Evolutionary conservation across 2,329 filamentous ascomycete genomes (phyloP).

Genomic region (Phialemonium atrogriseum): DNA sequence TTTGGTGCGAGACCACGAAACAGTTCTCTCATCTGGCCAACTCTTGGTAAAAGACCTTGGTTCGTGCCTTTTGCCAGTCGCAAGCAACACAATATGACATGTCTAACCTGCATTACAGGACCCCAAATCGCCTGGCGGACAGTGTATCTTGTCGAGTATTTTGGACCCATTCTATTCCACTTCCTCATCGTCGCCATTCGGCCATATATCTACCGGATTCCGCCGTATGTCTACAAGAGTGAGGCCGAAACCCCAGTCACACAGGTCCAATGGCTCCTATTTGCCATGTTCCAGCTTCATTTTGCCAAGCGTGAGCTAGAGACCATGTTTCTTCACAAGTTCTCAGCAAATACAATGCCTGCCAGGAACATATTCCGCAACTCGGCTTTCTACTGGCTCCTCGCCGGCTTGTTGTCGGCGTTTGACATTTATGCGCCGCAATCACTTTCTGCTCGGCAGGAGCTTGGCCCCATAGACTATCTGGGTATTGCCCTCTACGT

Average conservation of each 20-base stretch:
- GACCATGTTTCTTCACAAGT: constrained; percentile 90
- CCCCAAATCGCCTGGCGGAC: constrained; percentile 86
- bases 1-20: constrained; percentile 37
- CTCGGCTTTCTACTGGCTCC: constrained; percentile 85
- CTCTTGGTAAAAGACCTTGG: constrained; percentile 91
- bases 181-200: constrained; percentile 63
- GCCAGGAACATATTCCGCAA: constrained; percentile 88
- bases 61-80: constrained; percentile 30
- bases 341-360: constrained; percentile 93
- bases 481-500: constrained; percentile 63
- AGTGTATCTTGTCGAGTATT: constrained; percentile 92
- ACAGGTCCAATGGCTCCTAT: constrained; percentile 63
- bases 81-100: constrained; percentile 4
- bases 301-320: constrained; percentile 94
- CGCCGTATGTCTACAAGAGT: constrained; percentile 33
- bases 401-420: constrained; percentile 73
- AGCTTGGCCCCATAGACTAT: constrained; percentile 47
- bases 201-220: constrained; percentile 57
- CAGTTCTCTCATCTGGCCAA: constrained; percentile 40
- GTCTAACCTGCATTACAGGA: constrained; percentile 41
- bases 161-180: constrained; percentile 86
- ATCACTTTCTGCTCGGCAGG: constrained; percentile 53
- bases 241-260: constrained; percentile 43
- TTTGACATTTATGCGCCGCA: constrained; percentile 77
- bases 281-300: constrained; percentile 68